These are phyloP conservation scores for Oryza rufipogon DNA, from an alignment of 176 grass and related monocot species.

Conservation along the genomic window DNA sequence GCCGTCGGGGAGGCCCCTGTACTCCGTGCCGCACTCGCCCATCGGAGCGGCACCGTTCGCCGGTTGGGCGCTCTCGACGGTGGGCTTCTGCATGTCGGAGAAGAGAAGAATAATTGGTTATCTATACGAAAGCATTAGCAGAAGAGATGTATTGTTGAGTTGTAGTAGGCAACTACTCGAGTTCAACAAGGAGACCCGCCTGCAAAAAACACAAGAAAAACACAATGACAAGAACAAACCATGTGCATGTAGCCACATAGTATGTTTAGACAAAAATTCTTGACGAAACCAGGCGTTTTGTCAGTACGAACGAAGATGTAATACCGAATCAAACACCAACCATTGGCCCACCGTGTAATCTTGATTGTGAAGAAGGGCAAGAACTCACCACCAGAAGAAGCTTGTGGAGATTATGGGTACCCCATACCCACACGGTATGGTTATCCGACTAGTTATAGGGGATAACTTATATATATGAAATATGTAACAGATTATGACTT, in stretches of 20 bases:
- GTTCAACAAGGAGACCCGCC: not conserved
- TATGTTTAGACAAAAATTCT: not conserved
- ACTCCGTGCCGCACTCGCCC: constrained; percentile 45
- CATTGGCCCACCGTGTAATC: not conserved
- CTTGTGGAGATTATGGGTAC: too few species aligned
- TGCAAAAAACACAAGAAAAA: not conserved
- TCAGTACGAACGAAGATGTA: not conserved
- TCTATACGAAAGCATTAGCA: not conserved
- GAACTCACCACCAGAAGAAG: not conserved
- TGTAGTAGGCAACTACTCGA: not conserved
- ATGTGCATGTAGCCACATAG: not conserved
- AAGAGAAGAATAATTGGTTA: not conserved
- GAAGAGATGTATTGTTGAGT: not conserved
- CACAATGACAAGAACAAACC: not conserved
- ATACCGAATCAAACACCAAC: not conserved
- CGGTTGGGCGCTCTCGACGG: constrained; percentile 2
- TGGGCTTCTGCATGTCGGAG: constrained; percentile 47
- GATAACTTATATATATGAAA: too few species aligned
- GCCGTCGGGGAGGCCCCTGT: constrained; percentile 37
- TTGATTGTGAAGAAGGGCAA: not conserved
- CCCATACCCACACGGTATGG: too few species aligned
- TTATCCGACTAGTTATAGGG: too few species aligned
- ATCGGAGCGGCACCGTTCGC: constrained; percentile 8
- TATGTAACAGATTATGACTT: too few species aligned
- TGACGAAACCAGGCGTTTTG: not conserved